Conservation (phyloP, 2,329 filamentous ascomycete genomes). For the Harringtonia aguacate region DNA sequence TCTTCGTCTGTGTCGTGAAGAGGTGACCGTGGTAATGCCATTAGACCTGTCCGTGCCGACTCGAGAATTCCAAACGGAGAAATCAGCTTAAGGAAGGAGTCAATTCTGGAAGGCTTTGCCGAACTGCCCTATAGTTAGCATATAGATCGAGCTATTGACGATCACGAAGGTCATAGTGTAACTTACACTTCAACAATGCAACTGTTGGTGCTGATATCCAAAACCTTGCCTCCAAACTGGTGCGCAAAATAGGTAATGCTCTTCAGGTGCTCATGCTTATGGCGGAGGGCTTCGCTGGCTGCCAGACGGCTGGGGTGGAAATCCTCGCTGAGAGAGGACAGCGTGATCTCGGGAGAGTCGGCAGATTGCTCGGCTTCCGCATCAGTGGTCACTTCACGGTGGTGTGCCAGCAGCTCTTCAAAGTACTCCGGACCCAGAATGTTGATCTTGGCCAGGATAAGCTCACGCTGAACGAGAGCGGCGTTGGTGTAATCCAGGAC, state of each 20-base stretch:
- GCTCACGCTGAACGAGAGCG: slow-evolving; percentile 88
- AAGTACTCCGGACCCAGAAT: slow-evolving; percentile 97
- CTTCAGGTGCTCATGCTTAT: slow-evolving; percentile 96
- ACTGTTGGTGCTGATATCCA: slow-evolving; percentile 97
- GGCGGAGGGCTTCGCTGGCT: slow-evolving; percentile 76
- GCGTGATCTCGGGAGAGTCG: slow-evolving; percentile 25
- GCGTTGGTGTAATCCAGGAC: slow-evolving; percentile 92
- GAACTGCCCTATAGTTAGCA: slow-evolving; percentile 40
- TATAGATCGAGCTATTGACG: neutral
- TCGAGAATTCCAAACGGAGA: slow-evolving; percentile 92
- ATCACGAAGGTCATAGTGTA: too few species aligned
- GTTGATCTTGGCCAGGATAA: slow-evolving; percentile 92
- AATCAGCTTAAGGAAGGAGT: slow-evolving; percentile 95
- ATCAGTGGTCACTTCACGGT: slow-evolving; percentile 67
- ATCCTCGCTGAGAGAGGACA: slow-evolving; percentile 46
- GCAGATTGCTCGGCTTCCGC: slow-evolving; percentile 31
- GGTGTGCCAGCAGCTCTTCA: slow-evolving; percentile 89
- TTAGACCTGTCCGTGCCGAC: slow-evolving; percentile 88
- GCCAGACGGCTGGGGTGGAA: slow-evolving; percentile 87
- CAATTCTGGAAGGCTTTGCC: slow-evolving; percentile 85
- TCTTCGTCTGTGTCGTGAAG: slow-evolving; percentile 64
- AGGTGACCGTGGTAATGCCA: slow-evolving; percentile 91
- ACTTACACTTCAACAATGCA: slow-evolving; percentile 97
- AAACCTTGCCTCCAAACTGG: slow-evolving; percentile 93
- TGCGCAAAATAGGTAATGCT: slow-evolving; percentile 94